Evolutionary conservation across 441 rosid species (phyloP), one percentile per base, ranked within the genome.

Genomic region (Erodium texanum): DNA sequence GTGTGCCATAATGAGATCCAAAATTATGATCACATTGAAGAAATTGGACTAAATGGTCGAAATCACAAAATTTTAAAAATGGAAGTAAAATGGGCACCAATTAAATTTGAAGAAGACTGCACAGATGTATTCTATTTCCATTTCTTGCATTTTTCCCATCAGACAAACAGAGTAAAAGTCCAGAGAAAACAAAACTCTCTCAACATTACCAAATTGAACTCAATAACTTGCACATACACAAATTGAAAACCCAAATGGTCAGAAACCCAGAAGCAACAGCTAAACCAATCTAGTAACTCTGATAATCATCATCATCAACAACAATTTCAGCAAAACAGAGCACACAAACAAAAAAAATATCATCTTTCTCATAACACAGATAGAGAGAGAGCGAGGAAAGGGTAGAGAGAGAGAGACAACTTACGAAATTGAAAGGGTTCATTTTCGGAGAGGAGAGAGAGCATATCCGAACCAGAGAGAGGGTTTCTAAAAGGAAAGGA

Each of bases 361-460:
- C 50, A 43, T 43, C 50, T 43, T 43, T 8, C 50, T 43, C 50
- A 11, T 7, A 34, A 34, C 4, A 34, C 50, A 43, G 15, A 43
- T 14, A 43, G 10, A 43, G 15, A 24, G 64, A 10, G 1, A 41
- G 8, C 7, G 8, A 11, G 0, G 10, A 43, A 43, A 43, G 15
- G 50, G 50, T 43, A 8, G 0, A 52, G 19, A 32, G 18, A 50
- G 59, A 67, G 24, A 62, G 68, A 68, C n/a, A n/a, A 59, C 82
- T 78, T 77, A 84, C 85, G 67, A 41, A 77, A 58, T 45, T 66
- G 62, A 75, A 65, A 62, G 75, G n/a, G 78, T 82, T 84, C 85
- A 84, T 84, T 23, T 52, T 64, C 70, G 69, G 64, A 10, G 8
- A 2, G 2, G 7, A 7, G 15, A 43, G 50, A 43, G 7, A 34